Conservation (phyloP, 2,329 filamentous ascomycete genomes). For the Ophiostoma ulmi region DNA sequence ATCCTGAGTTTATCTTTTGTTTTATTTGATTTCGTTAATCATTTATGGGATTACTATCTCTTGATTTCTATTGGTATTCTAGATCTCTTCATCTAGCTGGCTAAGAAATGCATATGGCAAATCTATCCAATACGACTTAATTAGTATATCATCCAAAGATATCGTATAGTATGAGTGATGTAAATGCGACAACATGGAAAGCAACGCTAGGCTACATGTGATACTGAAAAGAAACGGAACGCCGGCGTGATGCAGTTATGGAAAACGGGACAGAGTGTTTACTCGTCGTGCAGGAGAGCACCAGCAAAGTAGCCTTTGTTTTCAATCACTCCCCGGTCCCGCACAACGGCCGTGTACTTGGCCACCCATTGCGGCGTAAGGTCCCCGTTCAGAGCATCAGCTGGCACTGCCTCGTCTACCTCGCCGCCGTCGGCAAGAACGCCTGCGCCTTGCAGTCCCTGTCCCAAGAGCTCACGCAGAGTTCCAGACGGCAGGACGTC, state of each 20-base stretch:
- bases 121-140: too few relatives aligned
- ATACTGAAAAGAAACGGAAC: slow-evolving; percentile 24
- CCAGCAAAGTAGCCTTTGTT: slow-evolving; percentile 96
- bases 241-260: slow-evolving; percentile 16
- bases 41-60: background rate
- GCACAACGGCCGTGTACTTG: slow-evolving; percentile 94
- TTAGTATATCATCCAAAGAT: background rate
- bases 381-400: slow-evolving; percentile 62
- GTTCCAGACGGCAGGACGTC: slow-evolving; percentile 86
- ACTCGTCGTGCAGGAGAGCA: slow-evolving; percentile 58
- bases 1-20: background rate
- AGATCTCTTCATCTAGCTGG: background rate
- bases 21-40: background rate
- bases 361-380: slow-evolving; percentile 89
- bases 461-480: slow-evolving; percentile 74
- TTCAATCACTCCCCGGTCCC: slow-evolving; percentile 90
- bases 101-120: background rate
- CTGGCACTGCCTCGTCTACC: slow-evolving; percentile 25
- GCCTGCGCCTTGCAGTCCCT: slow-evolving; percentile 65
- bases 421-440: slow-evolving; percentile 54
- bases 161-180: background rate
- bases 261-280: slow-evolving; percentile 18
- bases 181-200: background rate
- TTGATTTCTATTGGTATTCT: too few relatives aligned
- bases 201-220: slow-evolving; percentile 28